Percentiles rank a stretch among this genome's conserved stretches.
Conservation (phyloP, 306 rosid species). For the Datisca glomerata region DNA sequence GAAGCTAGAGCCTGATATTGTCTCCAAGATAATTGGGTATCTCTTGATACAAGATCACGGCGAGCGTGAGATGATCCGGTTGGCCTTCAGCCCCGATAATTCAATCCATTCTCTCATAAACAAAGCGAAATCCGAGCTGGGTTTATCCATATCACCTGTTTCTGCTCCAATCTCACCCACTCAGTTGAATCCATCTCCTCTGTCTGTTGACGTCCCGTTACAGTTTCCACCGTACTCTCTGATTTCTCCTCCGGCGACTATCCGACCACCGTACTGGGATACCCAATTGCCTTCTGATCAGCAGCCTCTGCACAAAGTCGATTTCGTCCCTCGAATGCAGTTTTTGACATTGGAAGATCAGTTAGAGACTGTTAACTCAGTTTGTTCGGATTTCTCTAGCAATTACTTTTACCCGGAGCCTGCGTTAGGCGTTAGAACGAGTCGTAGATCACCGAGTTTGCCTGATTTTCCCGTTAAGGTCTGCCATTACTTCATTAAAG, state of each 20-base stretch:
- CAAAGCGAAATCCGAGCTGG: constrained; percentile 28
- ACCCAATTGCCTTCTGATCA: constrained; percentile 18
- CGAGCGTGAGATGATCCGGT: constrained; percentile 28
- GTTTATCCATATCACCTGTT: constrained; percentile 13
- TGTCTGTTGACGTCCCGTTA: constrained; percentile 17
- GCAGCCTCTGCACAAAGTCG: constrained; percentile 12
- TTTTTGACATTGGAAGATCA: constrained; percentile 18
- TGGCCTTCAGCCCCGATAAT: constrained; percentile 35
- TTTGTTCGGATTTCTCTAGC: constrained; percentile 17
- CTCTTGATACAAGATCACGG: constrained; percentile 24
- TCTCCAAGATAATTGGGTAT: constrained; percentile 21
- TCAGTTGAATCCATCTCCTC: constrained; percentile 17
- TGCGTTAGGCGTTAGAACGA: constrained; percentile 18
- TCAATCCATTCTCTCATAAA: constrained; percentile 21
- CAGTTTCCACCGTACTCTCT: constrained; percentile 15
- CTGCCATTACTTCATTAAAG: constrained; percentile 37
- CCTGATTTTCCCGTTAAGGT: constrained; percentile 28
- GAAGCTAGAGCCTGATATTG: constrained; percentile 26
- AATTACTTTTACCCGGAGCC: constrained; percentile 19
- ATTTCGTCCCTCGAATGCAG: constrained; percentile 17
- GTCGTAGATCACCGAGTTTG: constrained; percentile 28
- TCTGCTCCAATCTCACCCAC: constrained; percentile 22
- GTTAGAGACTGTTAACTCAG: constrained; percentile 7
- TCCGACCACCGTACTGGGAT: constrained; percentile 18
- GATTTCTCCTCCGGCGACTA: constrained; percentile 17